These are phyloP conservation scores for Ogataea trehalophila DNA, from an alignment of 805 yeast species.

Conservation along the genomic window DNA sequence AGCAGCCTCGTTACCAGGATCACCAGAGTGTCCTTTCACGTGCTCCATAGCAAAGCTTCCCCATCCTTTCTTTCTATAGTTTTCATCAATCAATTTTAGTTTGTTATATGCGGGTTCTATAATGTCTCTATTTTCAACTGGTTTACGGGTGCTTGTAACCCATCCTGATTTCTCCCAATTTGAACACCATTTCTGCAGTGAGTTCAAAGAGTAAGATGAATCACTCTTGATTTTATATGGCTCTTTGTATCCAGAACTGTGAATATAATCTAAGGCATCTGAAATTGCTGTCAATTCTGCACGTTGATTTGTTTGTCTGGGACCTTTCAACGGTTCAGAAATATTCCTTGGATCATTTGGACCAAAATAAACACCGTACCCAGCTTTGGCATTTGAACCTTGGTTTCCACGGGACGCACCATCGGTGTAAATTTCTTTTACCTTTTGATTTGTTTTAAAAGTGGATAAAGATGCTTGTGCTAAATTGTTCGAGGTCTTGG, in stretches of 20 bases:
- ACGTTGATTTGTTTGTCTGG: slow-evolving; percentile 65
- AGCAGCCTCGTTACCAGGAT: slow-evolving; percentile 70
- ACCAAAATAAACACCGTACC: slow-evolving; percentile 76
- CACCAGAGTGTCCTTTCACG: slow-evolving; percentile 71
- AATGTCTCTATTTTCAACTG: slow-evolving; percentile 49
- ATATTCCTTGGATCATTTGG: slow-evolving; percentile 47
- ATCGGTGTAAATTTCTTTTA: slow-evolving; percentile 55
- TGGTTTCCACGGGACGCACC: slow-evolving; percentile 74
- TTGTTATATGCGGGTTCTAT: slow-evolving; percentile 32
- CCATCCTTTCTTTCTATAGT: slow-evolving; percentile 32
- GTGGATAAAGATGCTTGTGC: background rate
- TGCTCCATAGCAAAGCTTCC: slow-evolving; percentile 45
- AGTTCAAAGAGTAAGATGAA: slow-evolving; percentile 59
- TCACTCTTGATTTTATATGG: slow-evolving; percentile 55
- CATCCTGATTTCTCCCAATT: slow-evolving; percentile 59
- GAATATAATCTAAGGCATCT: slow-evolving; percentile 45
- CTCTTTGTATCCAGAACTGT: slow-evolving; percentile 12
- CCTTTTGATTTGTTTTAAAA: background rate
- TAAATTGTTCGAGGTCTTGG: too few species aligned
- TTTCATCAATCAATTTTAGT: slow-evolving; percentile 32
- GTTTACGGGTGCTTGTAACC: slow-evolving; percentile 36
- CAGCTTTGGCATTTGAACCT: slow-evolving; percentile 39
- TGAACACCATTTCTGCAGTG: slow-evolving; percentile 51
- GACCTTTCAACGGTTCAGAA: slow-evolving; percentile 45
- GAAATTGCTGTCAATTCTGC: slow-evolving; percentile 73